Conservation (phyloP, 164 flowering plant species). For the Paratinospora sagittata region DNA sequence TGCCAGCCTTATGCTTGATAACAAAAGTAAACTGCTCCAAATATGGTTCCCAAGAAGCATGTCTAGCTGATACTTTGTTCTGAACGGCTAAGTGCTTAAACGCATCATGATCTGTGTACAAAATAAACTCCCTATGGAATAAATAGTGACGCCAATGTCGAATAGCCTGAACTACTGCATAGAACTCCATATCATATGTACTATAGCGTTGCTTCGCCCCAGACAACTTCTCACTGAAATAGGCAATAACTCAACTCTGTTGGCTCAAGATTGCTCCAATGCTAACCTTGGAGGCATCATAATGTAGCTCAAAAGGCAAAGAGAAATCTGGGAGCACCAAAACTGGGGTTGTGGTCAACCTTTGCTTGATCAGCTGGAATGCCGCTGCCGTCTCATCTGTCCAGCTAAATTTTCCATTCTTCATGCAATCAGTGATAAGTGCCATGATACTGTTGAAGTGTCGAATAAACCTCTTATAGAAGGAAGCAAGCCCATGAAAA, state of each 20-base stretch:
- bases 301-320: not conserved
- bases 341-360: not conserved
- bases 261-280: conserved; percentile 3
- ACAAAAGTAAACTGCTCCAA: no score
- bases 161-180: not conserved
- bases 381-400: not conserved
- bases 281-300: conserved; percentile 6
- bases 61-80: no score
- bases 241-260: not conserved
- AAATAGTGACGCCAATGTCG: not conserved
- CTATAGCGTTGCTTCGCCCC: not conserved
- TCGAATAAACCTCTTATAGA: not conserved
- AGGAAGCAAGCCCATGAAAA: not conserved
- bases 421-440: conserved; percentile 5
- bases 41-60: no score
- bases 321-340: not conserved
- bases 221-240: conserved; percentile 5
- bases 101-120: not conserved
- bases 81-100: no score
- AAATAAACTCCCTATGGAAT: not conserved
- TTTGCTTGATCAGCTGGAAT: not conserved
- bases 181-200: conserved; percentile 7
- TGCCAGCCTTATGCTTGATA: no score
- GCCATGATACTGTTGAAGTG: conserved; percentile 1
- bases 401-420: not conserved